Conservation (phyloP, 2,329 filamentous ascomycete genomes). For the Rhexocercosporidium sp. region DNA sequence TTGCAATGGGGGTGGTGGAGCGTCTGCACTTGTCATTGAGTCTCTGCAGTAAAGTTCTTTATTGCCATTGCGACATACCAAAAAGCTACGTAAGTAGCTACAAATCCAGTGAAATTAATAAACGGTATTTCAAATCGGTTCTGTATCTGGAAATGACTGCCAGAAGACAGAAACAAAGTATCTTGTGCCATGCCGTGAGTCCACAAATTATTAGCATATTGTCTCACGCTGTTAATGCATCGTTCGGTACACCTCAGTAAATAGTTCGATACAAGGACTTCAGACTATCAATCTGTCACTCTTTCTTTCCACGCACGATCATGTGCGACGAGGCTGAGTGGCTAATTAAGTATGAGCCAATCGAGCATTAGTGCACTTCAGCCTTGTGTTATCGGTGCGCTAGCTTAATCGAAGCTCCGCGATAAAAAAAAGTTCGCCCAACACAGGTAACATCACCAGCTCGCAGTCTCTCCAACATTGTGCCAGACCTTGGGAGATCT, state of each 20-base stretch:
- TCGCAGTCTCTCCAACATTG: not conserved
- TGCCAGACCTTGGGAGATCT: slow-evolving; percentile 13
- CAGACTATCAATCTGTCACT: too few relatives aligned
- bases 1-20: slow-evolving; percentile 97
- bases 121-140: not conserved
- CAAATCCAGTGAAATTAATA: not conserved
- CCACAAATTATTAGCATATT: too few relatives aligned
- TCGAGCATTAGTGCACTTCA: slow-evolving; percentile 10
- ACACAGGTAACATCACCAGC: not conserved
- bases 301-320: not conserved
- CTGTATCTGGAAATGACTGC: too few relatives aligned
- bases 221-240: too few relatives aligned
- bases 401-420: slow-evolving; percentile 17
- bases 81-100: not conserved
- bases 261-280: too few relatives aligned
- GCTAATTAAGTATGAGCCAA: not conserved
- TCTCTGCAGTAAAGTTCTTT: slow-evolving; percentile 38
- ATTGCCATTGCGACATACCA: not conserved
- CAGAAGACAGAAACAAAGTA: too few relatives aligned
- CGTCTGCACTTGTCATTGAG: slow-evolving; percentile 92
- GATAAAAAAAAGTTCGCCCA: slow-evolving; percentile 29
- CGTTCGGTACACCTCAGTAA: too few relatives aligned
- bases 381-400: slow-evolving; percentile 25
- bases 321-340: not conserved
- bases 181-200: too few relatives aligned